Evolutionary conservation across 2,329 filamentous ascomycete genomes (phyloP).

Genomic region (Diaporthe batatas): DNA sequence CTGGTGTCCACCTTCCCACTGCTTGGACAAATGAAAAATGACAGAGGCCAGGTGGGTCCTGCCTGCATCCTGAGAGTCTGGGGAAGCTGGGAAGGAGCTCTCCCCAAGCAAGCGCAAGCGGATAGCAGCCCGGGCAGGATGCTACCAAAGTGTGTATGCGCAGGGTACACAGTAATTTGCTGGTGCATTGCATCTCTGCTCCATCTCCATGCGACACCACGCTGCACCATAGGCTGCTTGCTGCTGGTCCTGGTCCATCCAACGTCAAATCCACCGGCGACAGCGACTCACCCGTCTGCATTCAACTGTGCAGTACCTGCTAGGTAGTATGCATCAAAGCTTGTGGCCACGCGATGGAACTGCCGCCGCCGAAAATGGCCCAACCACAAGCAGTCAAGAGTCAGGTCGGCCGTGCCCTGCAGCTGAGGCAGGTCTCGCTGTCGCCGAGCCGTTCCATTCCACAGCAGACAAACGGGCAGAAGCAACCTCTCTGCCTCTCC

Average conservation of each 20-base stretch:
- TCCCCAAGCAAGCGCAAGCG: neutral
- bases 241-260: too few species aligned
- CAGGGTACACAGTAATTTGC: neutral
- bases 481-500: neutral
- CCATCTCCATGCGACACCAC: conserved; percentile 8
- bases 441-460: neutral
- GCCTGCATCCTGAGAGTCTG: conserved; percentile 26
- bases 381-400: neutral
- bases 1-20: neutral
- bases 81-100: conserved; percentile 16
- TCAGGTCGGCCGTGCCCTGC: conserved; percentile 30
- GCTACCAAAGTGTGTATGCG: neutral
- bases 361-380: conserved; percentile 3
- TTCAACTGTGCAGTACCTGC: neutral
- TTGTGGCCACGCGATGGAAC: conserved; percentile 10
- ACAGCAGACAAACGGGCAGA: neutral
- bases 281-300: neutral
- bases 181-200: neutral
- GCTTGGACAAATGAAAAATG: conserved; percentile 29
- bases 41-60: conserved; percentile 2
- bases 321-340: neutral
- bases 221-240: neutral
- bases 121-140: conserved; percentile 29
- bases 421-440: conserved; percentile 14
- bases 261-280: conserved; percentile 1